A percentile compares a stretch with the other conserved stretches of the same genome.
Conservation (phyloP, 331 rosid genomes). For the Malus hybrid region DNA sequence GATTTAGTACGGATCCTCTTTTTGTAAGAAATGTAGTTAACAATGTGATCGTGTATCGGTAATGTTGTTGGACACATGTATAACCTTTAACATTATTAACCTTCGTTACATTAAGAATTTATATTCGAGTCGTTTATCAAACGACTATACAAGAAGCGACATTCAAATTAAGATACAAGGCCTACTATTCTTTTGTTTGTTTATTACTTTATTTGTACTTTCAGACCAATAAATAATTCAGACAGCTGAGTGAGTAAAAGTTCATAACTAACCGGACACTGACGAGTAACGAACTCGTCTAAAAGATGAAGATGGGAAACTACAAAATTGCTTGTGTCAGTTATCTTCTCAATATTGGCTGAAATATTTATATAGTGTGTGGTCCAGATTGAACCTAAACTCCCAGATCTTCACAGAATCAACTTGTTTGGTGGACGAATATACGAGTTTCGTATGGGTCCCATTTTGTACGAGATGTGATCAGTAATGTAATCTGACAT, state of each 20-base stretch:
- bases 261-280: not conserved
- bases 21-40: not conserved
- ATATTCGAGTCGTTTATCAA: too few relatives aligned
- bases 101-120: not conserved
- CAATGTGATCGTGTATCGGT: too few relatives aligned
- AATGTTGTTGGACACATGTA: too few relatives aligned
- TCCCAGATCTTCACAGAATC: not conserved
- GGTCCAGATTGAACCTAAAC: not conserved
- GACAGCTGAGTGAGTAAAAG: not conserved
- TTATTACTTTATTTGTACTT: not conserved
- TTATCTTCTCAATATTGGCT: not conserved
- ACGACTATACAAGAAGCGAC: too few relatives aligned
- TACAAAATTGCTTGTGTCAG: not conserved
- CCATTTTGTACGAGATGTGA: not conserved
- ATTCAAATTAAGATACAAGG: not conserved
- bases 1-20: fast-evolving
- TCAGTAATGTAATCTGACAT: too few relatives aligned
- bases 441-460: not conserved
- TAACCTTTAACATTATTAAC: too few relatives aligned
- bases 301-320: not conserved
- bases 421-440: not conserved
- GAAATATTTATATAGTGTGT: not conserved
- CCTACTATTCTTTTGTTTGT: not conserved
- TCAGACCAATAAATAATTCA: not conserved
- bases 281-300: not conserved